Evolutionary conservation across 192 early-diverging fungal species (phyloP).

Genomic region (Entomortierella parvispora): DNA sequence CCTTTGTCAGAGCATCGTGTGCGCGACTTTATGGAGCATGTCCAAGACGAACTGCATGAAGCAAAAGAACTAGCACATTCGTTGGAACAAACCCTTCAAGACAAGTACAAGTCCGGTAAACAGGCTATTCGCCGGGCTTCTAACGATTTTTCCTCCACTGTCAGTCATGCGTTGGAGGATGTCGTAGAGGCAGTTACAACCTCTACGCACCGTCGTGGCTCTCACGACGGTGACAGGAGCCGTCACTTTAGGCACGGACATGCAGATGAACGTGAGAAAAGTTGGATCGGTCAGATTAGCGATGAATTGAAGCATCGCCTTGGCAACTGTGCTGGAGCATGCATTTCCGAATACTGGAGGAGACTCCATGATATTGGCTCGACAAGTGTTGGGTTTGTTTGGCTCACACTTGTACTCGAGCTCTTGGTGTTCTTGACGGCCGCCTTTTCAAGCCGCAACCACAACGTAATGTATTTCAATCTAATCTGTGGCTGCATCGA

Average conservation of each 20-base stretch:
- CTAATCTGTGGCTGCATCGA: too few relatives aligned
- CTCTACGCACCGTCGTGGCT: too few relatives aligned
- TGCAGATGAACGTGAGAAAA: neutral
- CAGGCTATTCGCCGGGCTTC: neutral
- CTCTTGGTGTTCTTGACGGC: constrained; percentile 1
- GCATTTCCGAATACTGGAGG: neutral
- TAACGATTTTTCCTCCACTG: neutral
- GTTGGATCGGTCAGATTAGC: neutral
- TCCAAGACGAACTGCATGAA: constrained; percentile 12
- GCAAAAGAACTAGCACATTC: constrained; percentile 7
- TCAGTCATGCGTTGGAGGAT: neutral
- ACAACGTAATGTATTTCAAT: neutral
- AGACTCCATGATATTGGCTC: constrained; percentile 11
- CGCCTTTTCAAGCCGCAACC: neutral
- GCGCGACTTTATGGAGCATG: constrained; percentile 11
- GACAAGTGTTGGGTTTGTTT: constrained; percentile 21
- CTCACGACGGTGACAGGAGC: neutral
- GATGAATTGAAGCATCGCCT: neutral
- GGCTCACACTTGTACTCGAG: constrained; percentile 18
- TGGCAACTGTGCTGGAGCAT: neutral
- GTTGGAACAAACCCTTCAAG: constrained; percentile 9
- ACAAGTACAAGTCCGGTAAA: constrained; percentile 11
- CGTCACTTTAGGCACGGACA: constrained; percentile 1
- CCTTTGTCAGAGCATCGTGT: constrained; percentile 9
- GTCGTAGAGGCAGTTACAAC: neutral